Base-by-base conservation (phyloP, 306 rosid species). In the Oemleria cerasiformis region DNA sequence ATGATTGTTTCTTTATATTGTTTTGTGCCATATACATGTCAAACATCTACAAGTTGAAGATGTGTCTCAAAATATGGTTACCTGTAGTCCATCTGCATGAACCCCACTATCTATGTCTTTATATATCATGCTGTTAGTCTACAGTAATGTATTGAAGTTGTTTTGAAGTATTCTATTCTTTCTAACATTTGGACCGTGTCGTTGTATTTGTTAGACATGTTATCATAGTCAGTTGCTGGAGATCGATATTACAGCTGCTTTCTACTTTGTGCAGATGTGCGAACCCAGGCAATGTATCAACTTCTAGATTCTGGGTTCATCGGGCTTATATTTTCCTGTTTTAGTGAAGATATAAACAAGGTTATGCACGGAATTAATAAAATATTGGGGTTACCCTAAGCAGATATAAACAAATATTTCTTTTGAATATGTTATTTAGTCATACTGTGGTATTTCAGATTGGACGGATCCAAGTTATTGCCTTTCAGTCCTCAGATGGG, bases 301-400 rank as follows among this genome's bases (percentile, higher is more conserved):
- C 99, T 95, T 82, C 96, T 95, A 59, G 99, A 95, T 80, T 81
- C 97, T 75, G 97, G 99, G 70, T 95, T 95, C 80, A 89, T 95
- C 51, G 97, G 99, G 64, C 85, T 95, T 82, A 95, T 95, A 56
- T 88, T 92, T 85, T 95, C 99, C 77, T 95, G 99, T 78, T 95
- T 74, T 78, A 95, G 92, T 76, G 92, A 94, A 84, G 99, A 94
- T 78, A 80, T 75, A 58, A 89, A 80, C 87, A 95, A 95, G 96
- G 97, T 94, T 58, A 67, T 61, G 78, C 54, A 36, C 79, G 63
- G 34, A 61, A 61, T 58, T 63, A 54, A 36, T 43, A 64, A 53
- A 53, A 67, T 20, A 41, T 60, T 65, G 34, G 41, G 59, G 5
- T 7, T 56, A 50, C 25, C 56, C 20, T 59, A 25, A 38, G 19